phyloP scores from a whole-genome alignment of 2,329 filamentous ascomycete species.

The Gyromitra esculenta region DNA sequence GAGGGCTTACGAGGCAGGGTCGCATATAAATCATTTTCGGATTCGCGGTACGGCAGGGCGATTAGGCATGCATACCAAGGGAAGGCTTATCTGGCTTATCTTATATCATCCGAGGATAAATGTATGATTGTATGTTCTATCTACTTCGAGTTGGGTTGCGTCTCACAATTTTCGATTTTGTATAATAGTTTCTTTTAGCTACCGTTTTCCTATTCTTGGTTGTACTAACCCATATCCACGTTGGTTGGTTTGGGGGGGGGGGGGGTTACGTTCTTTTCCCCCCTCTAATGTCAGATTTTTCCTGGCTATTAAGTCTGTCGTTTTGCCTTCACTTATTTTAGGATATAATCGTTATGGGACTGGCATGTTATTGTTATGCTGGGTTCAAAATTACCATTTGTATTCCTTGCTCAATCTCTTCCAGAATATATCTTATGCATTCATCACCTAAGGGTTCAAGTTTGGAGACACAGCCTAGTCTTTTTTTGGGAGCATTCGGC shows the following conservation, averaged over 20 bases:
- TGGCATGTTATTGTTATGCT: conserved; percentile 22
- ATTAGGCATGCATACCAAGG: conserved; percentile 12
- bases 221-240: conserved; percentile 1
- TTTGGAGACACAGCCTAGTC: not conserved
- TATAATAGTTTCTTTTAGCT: conserved; percentile 43
- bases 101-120: conserved; percentile 44
- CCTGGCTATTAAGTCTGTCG: conserved; percentile 19
- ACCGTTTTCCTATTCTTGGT: conserved; percentile 20
- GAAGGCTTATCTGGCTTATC: conserved; percentile 23
- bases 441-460: not conserved
- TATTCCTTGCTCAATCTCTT: not conserved
- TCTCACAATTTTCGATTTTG: conserved; percentile 36
- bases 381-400: conserved; percentile 21
- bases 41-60: conserved; percentile 2
- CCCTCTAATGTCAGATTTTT: conserved; percentile 14
- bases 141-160: conserved; percentile 26
- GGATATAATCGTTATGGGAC: conserved; percentile 39
- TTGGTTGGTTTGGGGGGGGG: conserved; percentile 4
- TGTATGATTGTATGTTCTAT: conserved; percentile 28
- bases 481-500: not conserved
- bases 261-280: not conserved
- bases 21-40: conserved; percentile 5
- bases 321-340: conserved; percentile 23
- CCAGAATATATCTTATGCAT: not conserved
- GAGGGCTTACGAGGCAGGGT: not conserved